Conservation (phyloP, 257 asterid species). For the Nicotiana otophora region DNA sequence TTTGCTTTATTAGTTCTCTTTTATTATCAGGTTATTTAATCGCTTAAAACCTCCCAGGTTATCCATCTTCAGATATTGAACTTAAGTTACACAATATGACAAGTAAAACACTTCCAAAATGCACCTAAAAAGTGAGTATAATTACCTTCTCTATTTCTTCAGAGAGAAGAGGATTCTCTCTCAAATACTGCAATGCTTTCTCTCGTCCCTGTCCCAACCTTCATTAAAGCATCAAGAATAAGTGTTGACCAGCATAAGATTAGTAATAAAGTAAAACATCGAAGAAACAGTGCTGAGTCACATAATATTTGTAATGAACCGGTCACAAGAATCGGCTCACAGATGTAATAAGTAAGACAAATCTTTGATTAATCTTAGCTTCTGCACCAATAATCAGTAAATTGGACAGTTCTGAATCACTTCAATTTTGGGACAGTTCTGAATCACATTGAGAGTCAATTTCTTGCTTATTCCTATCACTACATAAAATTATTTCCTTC, state of each 20-base stretch:
- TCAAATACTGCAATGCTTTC: conserved; percentile 72
- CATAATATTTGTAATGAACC: conserved; percentile 3
- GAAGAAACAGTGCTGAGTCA: neutral
- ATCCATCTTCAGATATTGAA: neutral
- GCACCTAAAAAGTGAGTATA: neutral
- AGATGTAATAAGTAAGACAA: neutral
- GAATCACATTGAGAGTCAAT: neutral
- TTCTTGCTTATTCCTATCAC: neutral
- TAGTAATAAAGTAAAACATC: conserved; percentile 7
- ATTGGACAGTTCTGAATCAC: neutral
- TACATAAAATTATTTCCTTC: neutral
- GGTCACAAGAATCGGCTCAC: neutral
- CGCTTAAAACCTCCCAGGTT: neutral
- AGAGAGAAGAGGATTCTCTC: conserved; percentile 61
- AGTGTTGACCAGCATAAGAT: neutral
- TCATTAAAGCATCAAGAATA: conserved; percentile 13
- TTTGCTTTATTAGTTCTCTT: neutral
- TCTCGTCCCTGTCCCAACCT: conserved; percentile 99
- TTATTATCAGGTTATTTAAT: neutral
- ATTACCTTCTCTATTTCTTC: conserved; percentile 93
- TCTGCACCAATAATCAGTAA: neutral
- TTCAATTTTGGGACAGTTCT: neutral
- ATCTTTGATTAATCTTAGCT: neutral
- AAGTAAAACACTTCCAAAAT: neutral
- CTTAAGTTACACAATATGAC: neutral